A percentile compares a stretch with the other conserved stretches of the same genome.
Conservation (phyloP, 83 land plant species). For the Picea abies region DNA sequence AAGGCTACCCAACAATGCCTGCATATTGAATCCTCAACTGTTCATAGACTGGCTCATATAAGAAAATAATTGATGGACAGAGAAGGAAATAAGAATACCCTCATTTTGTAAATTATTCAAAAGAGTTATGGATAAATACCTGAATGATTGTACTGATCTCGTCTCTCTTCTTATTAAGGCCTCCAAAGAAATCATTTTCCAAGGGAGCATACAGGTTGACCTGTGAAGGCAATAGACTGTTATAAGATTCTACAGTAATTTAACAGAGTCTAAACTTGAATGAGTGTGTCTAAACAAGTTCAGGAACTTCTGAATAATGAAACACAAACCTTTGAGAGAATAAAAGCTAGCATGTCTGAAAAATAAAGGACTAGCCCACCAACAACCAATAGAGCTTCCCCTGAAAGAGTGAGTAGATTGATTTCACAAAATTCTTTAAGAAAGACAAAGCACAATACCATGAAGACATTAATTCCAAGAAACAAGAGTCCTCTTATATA, state of each 20-base stretch:
- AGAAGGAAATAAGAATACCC: background rate
- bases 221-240: conserved; percentile 4
- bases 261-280: background rate
- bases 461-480: background rate
- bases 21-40: conserved; percentile 11
- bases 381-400: conserved; percentile 62
- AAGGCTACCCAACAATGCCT: conserved; percentile 61
- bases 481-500: background rate
- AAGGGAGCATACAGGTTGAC: background rate
- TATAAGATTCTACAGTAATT: background rate
- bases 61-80: background rate
- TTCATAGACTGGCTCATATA: background rate
- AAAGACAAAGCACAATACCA: no score
- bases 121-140: conserved; percentile 30
- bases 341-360: conserved; percentile 51
- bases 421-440: background rate
- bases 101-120: background rate
- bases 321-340: conserved; percentile 45
- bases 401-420: conserved; percentile 19
- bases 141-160: conserved; percentile 62
- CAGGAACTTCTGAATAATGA: background rate
- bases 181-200: background rate
- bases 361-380: conserved; percentile 60
- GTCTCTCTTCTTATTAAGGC: conserved; percentile 18
- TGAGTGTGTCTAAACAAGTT: background rate